Evolutionary conservation across 768 basidiomycete genomes (phyloP).

Genomic region (Clitopilus passeckerianus): DNA sequence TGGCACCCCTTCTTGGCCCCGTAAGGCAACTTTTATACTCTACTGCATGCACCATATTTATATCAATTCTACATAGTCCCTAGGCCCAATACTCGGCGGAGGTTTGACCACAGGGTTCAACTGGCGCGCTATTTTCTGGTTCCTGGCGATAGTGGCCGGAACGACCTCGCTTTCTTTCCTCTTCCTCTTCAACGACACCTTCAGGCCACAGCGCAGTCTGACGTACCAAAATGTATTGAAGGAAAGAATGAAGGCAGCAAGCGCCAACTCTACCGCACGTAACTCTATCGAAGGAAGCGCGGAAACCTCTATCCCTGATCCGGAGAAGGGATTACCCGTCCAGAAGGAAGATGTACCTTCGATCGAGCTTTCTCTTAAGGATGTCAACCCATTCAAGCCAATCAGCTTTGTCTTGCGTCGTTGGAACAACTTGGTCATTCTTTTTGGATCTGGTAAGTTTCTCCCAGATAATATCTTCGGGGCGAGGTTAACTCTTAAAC

Average conservation of each 20-base stretch:
- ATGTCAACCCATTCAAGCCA: conserved; percentile 73
- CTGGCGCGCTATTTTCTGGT: conserved; percentile 86
- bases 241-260: conserved; percentile 26
- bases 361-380: conserved; percentile 54
- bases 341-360: conserved; percentile 10
- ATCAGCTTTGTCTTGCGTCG: conserved; percentile 52
- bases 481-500: not conserved
- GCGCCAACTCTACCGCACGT: not conserved
- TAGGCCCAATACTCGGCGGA: conserved; percentile 73
- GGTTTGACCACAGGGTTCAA: conserved; percentile 57
- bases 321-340: conserved; percentile 15
- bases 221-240: conserved; percentile 69
- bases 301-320: conserved; percentile 14
- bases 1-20: conserved; percentile 73
- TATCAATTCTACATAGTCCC: conserved; percentile 21
- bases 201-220: conserved; percentile 75
- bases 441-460: conserved; percentile 60
- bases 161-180: conserved; percentile 51
- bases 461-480: not conserved
- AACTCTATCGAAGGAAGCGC: not conserved
- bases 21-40: conserved; percentile 20
- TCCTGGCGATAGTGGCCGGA: conserved; percentile 62
- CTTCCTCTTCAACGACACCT: conserved; percentile 76
- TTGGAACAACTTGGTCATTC: conserved; percentile 62
- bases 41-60: not conserved